phyloP scores from a whole-genome alignment of 2,329 filamentous ascomycete genomes.

The Drechslerella dactyloides region DNA sequence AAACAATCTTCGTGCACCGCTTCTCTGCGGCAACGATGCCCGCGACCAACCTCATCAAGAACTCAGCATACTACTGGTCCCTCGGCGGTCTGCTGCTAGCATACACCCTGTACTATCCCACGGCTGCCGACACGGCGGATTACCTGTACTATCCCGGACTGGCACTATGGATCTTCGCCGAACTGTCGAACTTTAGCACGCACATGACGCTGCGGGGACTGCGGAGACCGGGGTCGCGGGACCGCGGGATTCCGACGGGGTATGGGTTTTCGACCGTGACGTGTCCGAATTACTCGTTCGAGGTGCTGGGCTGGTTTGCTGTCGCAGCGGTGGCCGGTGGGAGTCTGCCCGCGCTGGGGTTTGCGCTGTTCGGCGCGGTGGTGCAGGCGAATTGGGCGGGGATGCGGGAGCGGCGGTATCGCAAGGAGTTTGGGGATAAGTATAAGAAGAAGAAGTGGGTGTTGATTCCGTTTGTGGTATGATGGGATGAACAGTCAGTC shows the following conservation, averaged over 20 bases:
- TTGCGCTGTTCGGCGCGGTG: slow-evolving; percentile 72
- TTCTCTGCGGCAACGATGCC: slow-evolving; percentile 97
- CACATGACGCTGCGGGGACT: slow-evolving; percentile 80
- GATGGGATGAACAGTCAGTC: neutral
- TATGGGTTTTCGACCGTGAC: slow-evolving; percentile 86
- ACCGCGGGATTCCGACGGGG: slow-evolving; percentile 84
- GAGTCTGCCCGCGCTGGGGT: slow-evolving; percentile 77
- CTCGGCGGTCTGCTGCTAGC: slow-evolving; percentile 80
- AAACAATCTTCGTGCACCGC: slow-evolving; percentile 92
- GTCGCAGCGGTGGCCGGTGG: slow-evolving; percentile 75
- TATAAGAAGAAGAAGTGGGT: slow-evolving; percentile 93
- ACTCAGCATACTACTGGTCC: slow-evolving; percentile 92
- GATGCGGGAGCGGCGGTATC: slow-evolving; percentile 90
- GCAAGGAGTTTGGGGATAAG: slow-evolving; percentile 86
- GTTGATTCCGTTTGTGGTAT: slow-evolving; percentile 76
- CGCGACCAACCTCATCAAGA: slow-evolving; percentile 86
- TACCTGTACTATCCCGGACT: slow-evolving; percentile 71
- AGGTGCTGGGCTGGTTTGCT: slow-evolving; percentile 83
- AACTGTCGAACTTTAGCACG: slow-evolving; percentile 78
- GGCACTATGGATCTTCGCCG: slow-evolving; percentile 75
- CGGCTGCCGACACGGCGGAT: slow-evolving; percentile 62
- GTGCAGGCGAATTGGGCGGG: slow-evolving; percentile 89
- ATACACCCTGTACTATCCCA: slow-evolving; percentile 78
- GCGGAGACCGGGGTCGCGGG: slow-evolving; percentile 78
- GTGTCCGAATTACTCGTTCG: slow-evolving; percentile 97